Base-by-base conservation (phyloP, 345 rosid genomes). In the Brassica nigra region DNA sequence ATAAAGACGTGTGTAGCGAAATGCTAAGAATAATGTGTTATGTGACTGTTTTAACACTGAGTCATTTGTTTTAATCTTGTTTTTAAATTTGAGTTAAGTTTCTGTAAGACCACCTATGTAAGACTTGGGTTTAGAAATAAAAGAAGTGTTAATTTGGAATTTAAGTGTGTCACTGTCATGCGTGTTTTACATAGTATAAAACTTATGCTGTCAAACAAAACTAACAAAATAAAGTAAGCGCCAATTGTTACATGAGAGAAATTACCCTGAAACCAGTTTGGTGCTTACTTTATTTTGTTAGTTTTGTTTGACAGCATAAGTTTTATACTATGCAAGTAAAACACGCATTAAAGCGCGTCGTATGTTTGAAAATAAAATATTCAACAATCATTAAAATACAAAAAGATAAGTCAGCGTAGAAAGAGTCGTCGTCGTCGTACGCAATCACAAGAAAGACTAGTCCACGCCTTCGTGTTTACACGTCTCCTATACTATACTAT, bases 391-490 rank as follows among this genome's bases (percentile, higher is more conserved):
- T 66, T 39, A 39, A 16, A 52, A 52, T 33, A 9, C 42, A 6
- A 42, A 29, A 29, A 20, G 23, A 44, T 28, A 68, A 55, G 73
- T 28, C 58, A 59, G 10, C 74, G 15, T 67, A 20, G 77, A 78
- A 72, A 27, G 58, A 79, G 78, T 73, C 74, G 42, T 73, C 74
- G 42, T 65, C 59, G 27, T 9, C 61, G 27, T 33, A 70, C 47
- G 71, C 4, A 71, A 30, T 65, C 71, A 73, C 14, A 23, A 73
- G 63, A 66, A 47, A 11, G 14, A 78, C 68, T 31, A 27, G 75
- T 79, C 78, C 74, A 79, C 78, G 70, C 75, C 65, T 79, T 79
- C 78, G 75, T 79, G 82, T 68, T 4, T 68, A 74, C 82, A 79
- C 70, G 78, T 79, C 75, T 74, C 82, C 44, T 52, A 34, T 39